Evolutionary conservation across 768 basidiomycete species (phyloP).

Genomic region (Auricularia heimuer): DNA sequence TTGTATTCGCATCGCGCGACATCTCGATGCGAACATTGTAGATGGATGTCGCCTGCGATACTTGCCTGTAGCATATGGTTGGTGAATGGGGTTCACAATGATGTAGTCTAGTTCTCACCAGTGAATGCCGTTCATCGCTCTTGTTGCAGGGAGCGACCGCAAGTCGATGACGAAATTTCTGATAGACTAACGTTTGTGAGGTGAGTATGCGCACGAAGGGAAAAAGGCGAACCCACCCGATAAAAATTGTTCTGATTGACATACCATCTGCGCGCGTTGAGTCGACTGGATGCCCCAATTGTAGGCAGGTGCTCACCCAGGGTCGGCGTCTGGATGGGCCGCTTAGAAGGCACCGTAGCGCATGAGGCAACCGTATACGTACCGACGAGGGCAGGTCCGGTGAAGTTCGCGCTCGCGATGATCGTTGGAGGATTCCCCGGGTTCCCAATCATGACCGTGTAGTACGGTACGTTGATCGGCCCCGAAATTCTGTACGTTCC

Average conservation of each 20-base stretch:
- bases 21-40: slow-evolving; percentile 1
- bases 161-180: slow-evolving; percentile 14
- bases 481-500: slow-evolving; percentile 23
- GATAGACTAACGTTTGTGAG: slow-evolving; percentile 1
- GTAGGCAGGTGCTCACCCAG: slow-evolving; percentile 4
- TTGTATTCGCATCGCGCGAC: background rate
- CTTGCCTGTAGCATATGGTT: slow-evolving; percentile 4
- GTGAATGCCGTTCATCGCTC: slow-evolving; percentile 10
- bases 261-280: background rate
- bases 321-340: slow-evolving; percentile 8
- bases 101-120: slow-evolving; percentile 3
- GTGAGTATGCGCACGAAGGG: background rate
- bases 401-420: slow-evolving; percentile 10
- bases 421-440: slow-evolving; percentile 9
- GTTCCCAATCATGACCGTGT: slow-evolving; percentile 13
- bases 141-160: slow-evolving; percentile 4
- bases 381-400: slow-evolving; percentile 12
- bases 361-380: background rate
- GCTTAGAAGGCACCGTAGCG: background rate
- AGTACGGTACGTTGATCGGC: slow-evolving; percentile 20
- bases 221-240: background rate
- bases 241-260: slow-evolving; percentile 3
- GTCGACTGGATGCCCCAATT: background rate
- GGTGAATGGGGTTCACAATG: no score
- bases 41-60: slow-evolving; percentile 8